Evolutionary conservation across 768 basidiomycete genomes (phyloP).

Genomic region (Mycena capillaripes): DNA sequence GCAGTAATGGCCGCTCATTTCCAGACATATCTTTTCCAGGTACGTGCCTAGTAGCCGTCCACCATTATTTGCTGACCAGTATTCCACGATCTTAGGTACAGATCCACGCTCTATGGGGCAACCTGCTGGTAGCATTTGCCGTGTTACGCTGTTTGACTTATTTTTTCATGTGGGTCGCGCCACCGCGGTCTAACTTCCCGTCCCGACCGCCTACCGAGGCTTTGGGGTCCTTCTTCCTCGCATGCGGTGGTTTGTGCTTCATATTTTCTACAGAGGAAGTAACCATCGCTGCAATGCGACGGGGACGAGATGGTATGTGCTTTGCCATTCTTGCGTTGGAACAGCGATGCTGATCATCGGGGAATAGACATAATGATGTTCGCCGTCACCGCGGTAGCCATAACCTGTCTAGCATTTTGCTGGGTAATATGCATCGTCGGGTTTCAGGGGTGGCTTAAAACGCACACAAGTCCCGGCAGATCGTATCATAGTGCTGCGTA

Average conservation of each 20-base stretch:
- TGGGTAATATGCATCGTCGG: slow-evolving; percentile 85
- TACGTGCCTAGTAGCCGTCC: slow-evolving; percentile 54
- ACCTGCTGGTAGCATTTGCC: slow-evolving; percentile 83
- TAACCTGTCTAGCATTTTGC: slow-evolving; percentile 88
- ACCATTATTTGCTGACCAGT: background rate
- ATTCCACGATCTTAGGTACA: slow-evolving; percentile 74
- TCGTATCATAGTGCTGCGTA: slow-evolving; percentile 53
- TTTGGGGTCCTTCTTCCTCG: slow-evolving; percentile 87
- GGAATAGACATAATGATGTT: slow-evolving; percentile 89
- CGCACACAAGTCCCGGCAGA: slow-evolving; percentile 48
- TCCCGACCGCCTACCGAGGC: slow-evolving; percentile 96
- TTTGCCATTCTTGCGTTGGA: background rate
- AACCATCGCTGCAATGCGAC: slow-evolving; percentile 91
- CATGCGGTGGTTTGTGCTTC: slow-evolving; percentile 91
- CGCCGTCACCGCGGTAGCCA: slow-evolving; percentile 85
- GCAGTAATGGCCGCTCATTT: slow-evolving; percentile 94
- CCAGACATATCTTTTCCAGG: slow-evolving; percentile 89
- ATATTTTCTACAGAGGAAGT: slow-evolving; percentile 93
- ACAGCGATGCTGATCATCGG: background rate
- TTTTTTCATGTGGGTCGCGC: slow-evolving; percentile 93
- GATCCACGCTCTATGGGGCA: slow-evolving; percentile 94
- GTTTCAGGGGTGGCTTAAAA: slow-evolving; percentile 87
- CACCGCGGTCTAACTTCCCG: slow-evolving; percentile 87
- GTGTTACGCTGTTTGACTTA: slow-evolving; percentile 90
- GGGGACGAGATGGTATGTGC: slow-evolving; percentile 82